Evolutionary conservation across 352 stramenopile species (phyloP).

Genomic region (Pythium sp.): DNA sequence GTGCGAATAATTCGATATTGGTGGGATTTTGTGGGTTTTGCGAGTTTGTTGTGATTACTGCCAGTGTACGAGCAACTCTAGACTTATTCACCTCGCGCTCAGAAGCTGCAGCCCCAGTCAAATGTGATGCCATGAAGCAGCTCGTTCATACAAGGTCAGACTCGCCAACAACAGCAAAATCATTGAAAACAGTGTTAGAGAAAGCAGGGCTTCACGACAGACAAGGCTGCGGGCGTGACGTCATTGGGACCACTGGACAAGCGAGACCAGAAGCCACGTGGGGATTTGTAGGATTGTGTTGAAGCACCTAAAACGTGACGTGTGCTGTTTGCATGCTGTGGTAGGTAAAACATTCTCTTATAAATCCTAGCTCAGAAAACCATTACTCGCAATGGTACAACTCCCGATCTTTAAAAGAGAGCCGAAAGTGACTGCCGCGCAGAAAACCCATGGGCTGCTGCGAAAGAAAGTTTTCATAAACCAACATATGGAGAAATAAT

Average conservation of each 20-base stretch:
- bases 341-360: too few species aligned
- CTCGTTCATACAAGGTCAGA: not conserved
- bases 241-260: not conserved
- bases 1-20: not conserved
- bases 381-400: not conserved
- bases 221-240: not conserved
- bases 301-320: not conserved
- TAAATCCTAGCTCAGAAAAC: conserved; percentile 6
- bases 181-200: too few species aligned
- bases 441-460: not conserved
- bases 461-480: conserved; percentile 5
- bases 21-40: not conserved
- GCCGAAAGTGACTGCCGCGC: not conserved
- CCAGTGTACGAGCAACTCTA: not conserved
- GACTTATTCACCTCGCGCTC: not conserved
- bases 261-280: not conserved
- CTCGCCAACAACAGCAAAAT: too few species aligned
- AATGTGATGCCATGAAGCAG: not conserved
- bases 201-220: not conserved
- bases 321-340: not conserved
- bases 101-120: not conserved
- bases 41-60: not conserved
- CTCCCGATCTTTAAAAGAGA: not conserved
- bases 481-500: not conserved
- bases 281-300: not conserved